Conservation (phyloP, 2,329 filamentous ascomycete species). For the Cordyceps cateniannulata region DNA sequence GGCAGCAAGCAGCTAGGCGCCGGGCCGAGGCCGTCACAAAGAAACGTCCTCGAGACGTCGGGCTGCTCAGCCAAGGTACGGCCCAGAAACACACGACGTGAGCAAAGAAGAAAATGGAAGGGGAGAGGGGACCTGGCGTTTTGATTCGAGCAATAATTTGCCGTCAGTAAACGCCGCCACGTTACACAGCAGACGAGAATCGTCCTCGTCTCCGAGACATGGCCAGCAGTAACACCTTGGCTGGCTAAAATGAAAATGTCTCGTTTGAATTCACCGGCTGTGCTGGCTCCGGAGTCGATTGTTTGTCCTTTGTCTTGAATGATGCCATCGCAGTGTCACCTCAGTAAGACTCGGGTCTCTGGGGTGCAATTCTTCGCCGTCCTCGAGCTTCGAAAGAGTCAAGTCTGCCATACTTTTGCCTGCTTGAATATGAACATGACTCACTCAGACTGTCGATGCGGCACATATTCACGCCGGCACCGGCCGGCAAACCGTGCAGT, state of each 20-base stretch:
- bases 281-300: not conserved
- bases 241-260: not conserved
- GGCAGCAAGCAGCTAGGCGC: not conserved
- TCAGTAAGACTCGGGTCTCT: not conserved
- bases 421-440: not conserved
- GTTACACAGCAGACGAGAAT: not conserved
- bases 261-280: not conserved
- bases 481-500: too few species aligned
- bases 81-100: not conserved
- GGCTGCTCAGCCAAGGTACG: not conserved
- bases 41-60: not conserved
- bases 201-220: not conserved
- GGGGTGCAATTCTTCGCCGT: not conserved
- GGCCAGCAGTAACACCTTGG: not conserved
- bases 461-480: too few species aligned
- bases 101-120: not conserved
- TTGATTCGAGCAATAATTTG: not conserved
- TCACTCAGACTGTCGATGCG: too few species aligned
- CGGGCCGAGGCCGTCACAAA: not conserved
- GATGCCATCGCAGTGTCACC: not conserved
- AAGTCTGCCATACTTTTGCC: not conserved
- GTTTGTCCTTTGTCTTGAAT: not conserved
- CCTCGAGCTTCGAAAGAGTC: not conserved
- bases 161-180: not conserved
- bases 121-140: not conserved